Base-by-base conservation (phyloP, 2,329 filamentous ascomycete genomes). In the Fonsecaea erecta region DNA sequence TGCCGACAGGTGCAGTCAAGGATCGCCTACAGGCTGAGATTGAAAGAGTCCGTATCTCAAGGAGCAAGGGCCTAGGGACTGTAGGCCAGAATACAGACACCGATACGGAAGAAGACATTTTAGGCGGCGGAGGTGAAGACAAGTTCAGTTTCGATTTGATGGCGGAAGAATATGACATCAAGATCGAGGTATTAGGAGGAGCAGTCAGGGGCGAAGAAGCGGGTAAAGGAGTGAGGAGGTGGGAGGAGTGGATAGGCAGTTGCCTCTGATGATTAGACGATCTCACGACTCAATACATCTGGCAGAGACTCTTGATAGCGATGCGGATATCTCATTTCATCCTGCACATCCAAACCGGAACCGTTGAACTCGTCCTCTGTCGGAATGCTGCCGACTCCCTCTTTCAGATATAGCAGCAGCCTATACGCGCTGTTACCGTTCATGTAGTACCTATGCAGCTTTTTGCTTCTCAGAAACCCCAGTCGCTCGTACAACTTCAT, bases 341-440 rank as follows among this genome's bases (percentile, higher is more conserved):
- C 71, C 48, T 71, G 63, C 26, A 66, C 64, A 37, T 65, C 63
- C 40, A 63, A 40, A 52, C 30, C 46, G 21, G 46, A 9, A 56
- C 70, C 70, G 37, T 57, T 30, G 37, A 68, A 72, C 66, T 80
- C 78, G 63, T 76, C 73, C 12, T 71, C 67, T 11, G 77, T 75
- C 32, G 75, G 73, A 43, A 81, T 81, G 32, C 77, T 76, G 2
- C 81, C 80, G 9, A 83, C 81, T 5, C 83, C 84, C 68, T 84
- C 82, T 75, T 90, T 93, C 59, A 97, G 80, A 68, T 93, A 89
- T 40, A 99, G 78, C 6, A 98, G 88, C 58, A 99, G 82, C 48
- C 95, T 85, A 76, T 95, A 99, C 1, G 95, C 95, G 62, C 93
- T 96, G 75, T 92, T 99, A 11, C 95, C 95, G 74, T 98, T 99